A percentile compares a stretch with the other conserved stretches of the same genome.
phyloP scores from a whole-genome alignment of 108 stramenopile genomes.

The Nannochloropsis salina region DNA sequence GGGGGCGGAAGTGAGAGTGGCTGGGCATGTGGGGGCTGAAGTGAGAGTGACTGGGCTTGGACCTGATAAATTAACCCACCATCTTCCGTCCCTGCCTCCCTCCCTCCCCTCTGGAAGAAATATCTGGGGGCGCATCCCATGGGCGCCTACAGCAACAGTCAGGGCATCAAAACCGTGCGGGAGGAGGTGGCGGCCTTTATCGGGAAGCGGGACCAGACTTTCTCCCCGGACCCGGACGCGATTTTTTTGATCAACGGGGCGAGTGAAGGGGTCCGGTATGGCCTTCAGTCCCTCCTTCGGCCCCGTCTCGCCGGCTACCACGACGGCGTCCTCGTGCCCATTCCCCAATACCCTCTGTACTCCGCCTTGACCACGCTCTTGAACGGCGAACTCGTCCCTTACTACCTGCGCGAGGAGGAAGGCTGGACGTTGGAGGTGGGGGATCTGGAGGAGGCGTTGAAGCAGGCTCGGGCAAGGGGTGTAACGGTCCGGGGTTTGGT shows the following conservation, averaged over 20 bases:
- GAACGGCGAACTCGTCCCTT: slow-evolving; percentile 74
- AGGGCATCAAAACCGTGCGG: slow-evolving; percentile 66
- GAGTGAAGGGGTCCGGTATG: slow-evolving; percentile 65
- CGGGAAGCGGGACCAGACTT: slow-evolving; percentile 64
- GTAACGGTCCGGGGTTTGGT: slow-evolving; percentile 65
- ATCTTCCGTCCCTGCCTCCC: neutral
- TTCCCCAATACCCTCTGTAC: slow-evolving; percentile 94
- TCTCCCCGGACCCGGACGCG: slow-evolving; percentile 61
- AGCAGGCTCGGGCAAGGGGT: slow-evolving; percentile 64
- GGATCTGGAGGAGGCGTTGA: slow-evolving; percentile 63
- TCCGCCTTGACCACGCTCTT: slow-evolving; percentile 70
- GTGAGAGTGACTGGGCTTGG: no score
- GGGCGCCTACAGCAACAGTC: slow-evolving; percentile 57
- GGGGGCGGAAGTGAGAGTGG: no score
- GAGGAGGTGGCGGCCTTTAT: slow-evolving; percentile 81
- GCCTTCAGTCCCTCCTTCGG: slow-evolving; percentile 63
- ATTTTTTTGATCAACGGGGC: slow-evolving; percentile 91
- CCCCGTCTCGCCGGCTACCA: slow-evolving; percentile 29
- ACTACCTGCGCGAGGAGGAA: slow-evolving; percentile 69
- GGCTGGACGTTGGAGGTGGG: slow-evolving; percentile 72
- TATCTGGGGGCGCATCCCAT: slow-evolving; percentile 16
- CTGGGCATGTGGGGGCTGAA: no score
- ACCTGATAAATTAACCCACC: no score
- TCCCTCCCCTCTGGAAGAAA: neutral
- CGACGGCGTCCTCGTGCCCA: slow-evolving; percentile 74